phyloP scores from a whole-genome alignment of 495 filamentous ascomycete genomes.

The Pyrenopolyporus hunteri region DNA sequence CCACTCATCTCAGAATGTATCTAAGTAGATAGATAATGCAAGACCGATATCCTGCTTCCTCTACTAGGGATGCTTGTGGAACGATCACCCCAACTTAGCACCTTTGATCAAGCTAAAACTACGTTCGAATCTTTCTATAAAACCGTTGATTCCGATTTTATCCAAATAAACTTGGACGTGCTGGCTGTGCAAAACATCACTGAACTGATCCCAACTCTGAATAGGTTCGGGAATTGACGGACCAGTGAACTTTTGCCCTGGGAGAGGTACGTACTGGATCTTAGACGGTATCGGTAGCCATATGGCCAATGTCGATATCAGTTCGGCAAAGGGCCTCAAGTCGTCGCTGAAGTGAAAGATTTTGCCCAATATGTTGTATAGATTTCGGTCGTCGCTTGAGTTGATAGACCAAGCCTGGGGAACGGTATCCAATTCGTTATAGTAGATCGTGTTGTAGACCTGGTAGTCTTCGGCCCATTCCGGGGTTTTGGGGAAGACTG shows the following conservation, averaged over 20 bases:
- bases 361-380: neutral
- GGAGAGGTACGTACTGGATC: neutral
- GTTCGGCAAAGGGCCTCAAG: neutral
- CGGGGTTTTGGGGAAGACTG: neutral
- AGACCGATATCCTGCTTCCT: too few relatives aligned
- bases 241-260: neutral
- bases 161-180: neutral
- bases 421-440: neutral
- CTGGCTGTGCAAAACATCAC: neutral
- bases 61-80: too few relatives aligned
- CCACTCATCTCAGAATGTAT: too few relatives aligned
- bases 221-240: neutral
- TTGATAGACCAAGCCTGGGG: neutral
- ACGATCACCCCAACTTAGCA: too few relatives aligned
- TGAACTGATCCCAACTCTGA: neutral
- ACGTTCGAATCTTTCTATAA: neutral
- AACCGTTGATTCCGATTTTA: neutral
- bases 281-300: neutral
- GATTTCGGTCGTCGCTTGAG: neutral
- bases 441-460: neutral
- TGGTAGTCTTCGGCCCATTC: neutral
- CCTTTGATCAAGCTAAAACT: too few relatives aligned
- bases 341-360: neutral
- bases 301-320: neutral
- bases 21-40: too few relatives aligned